These are phyloP conservation scores for Pleurotus tuoliensis DNA, from an alignment of 768 basidiomycete genomes.

Conservation along the genomic window DNA sequence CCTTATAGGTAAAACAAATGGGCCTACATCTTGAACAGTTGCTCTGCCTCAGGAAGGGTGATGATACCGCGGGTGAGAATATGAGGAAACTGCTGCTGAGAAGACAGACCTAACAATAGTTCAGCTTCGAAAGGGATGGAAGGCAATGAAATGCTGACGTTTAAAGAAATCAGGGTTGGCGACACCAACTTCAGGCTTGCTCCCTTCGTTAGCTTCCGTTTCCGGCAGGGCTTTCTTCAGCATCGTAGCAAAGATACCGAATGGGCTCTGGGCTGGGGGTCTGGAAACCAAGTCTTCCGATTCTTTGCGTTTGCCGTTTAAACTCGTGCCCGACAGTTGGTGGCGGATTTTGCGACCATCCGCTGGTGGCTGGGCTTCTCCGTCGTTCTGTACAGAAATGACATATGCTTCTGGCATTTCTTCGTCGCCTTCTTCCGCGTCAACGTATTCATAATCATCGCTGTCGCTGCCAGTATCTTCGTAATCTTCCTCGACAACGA, in stretches of 20 bases:
- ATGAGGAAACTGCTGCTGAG: conserved; percentile 52
- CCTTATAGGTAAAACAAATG: neutral
- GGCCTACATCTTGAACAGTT: conserved; percentile 66
- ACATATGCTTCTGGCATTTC: conserved; percentile 33
- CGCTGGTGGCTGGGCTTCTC: conserved; percentile 11
- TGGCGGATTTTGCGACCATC: conserved; percentile 21
- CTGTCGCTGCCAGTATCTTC: conserved; percentile 38
- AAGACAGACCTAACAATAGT: conserved; percentile 32
- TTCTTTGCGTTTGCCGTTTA: conserved; percentile 27
- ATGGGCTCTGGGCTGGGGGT: conserved; percentile 33
- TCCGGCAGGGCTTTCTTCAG: conserved; percentile 40
- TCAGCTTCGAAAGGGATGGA: conserved; percentile 36
- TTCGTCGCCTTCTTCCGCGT: conserved; percentile 37
- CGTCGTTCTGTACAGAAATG: conserved; percentile 35
- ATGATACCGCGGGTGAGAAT: conserved; percentile 66
- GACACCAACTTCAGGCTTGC: conserved; percentile 53
- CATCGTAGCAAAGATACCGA: conserved; percentile 73
- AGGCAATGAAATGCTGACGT: conserved; percentile 31
- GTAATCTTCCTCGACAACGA: conserved; percentile 40
- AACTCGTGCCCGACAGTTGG: conserved; percentile 35
- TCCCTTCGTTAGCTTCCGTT: conserved; percentile 14
- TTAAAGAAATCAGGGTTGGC: conserved; percentile 68
- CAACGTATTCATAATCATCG: conserved; percentile 33
- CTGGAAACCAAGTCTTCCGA: conserved; percentile 3
- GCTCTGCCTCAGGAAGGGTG: conserved; percentile 61